These are phyloP conservation scores for Sarcodon aspratus DNA, from an alignment of 768 basidiomycete genomes.

Conservation along the genomic window DNA sequence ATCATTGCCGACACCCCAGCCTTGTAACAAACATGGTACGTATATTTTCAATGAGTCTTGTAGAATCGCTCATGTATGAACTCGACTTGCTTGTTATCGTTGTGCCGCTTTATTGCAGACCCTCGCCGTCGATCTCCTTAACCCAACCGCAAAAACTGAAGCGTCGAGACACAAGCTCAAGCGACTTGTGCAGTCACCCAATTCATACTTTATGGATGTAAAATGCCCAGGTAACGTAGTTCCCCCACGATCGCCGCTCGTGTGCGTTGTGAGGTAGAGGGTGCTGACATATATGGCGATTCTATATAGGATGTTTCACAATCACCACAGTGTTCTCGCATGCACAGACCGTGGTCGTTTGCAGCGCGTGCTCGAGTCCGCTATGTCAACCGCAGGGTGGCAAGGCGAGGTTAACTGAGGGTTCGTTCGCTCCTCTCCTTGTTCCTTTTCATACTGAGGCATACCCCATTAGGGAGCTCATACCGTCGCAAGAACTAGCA, in stretches of 20 bases:
- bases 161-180: constrained; percentile 96
- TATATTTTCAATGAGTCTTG: too few species aligned
- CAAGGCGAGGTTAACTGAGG: constrained; percentile 95
- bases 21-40: too few species aligned
- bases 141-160: constrained; percentile 84
- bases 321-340: constrained; percentile 99
- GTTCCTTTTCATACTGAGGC: not conserved
- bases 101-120: constrained; percentile 35
- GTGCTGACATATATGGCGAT: not conserved
- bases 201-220: constrained; percentile 99
- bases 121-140: constrained; percentile 96
- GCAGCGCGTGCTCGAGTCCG: constrained; percentile 84
- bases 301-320: constrained; percentile 74
- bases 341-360: constrained; percentile 94
- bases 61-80: not conserved
- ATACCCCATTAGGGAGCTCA: constrained; percentile 62
- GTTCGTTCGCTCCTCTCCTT: constrained; percentile 31
- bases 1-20: too few species aligned
- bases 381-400: constrained; percentile 98
- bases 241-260: not conserved
- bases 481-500: constrained; percentile 91
- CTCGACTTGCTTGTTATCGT: not conserved
- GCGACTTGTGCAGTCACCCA: constrained; percentile 95
- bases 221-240: constrained; percentile 76
- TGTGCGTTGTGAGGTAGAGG: not conserved